Evolutionary conservation across 2,329 filamentous ascomycete genomes (phyloP), one percentile per base, ranked within the genome.

Genomic region (Apiospora malaysiana): DNA sequence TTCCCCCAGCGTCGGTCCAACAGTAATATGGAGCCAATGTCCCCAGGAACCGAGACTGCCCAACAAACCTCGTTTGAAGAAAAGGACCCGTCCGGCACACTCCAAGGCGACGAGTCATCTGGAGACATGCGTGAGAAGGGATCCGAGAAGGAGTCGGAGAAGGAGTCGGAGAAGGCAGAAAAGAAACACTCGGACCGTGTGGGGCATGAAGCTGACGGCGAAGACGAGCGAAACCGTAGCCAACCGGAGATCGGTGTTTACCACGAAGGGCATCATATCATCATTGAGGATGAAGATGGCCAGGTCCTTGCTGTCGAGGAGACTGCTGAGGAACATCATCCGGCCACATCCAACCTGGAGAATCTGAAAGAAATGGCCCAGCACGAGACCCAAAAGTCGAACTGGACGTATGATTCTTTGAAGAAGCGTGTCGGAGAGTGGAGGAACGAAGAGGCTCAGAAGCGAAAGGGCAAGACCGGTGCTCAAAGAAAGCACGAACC

Each of bases 261-360:
- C 75, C 89, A 95, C 74, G 94, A 98, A 82, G 94, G 95, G 1
- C 80, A 91, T 69, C 82, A 97, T 27, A 88, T 96, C 49, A 84
- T 98, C 8, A 90, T 97, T 70, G 95, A 98, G 81, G 93, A 97
- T 76, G 86, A 91, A 73, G 92, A 97, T 71, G 95, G 95, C 9
- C 95, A 98, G 70, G 95, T 98, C 2, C 79, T 98, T 7, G 89
- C 89, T 23, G 89, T 93, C 0, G 86, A 91, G 74, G 81, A 74
- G 21, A 75, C 83, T 45, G 78, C 84, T 73, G 82, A 80, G 10
- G 70, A 69, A 2, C 75, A 75, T 40, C 70, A 76, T 12, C 71
- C 73, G 8, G 49, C 68, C 23, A 43, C 69, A 16, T 71, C 74
- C 16, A 72, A 76, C 37, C 18, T 73, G 10, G 72, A 77, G 14